Conservation (phyloP, 768 basidiomycete species). For the Termitomyces sp. region DNA sequence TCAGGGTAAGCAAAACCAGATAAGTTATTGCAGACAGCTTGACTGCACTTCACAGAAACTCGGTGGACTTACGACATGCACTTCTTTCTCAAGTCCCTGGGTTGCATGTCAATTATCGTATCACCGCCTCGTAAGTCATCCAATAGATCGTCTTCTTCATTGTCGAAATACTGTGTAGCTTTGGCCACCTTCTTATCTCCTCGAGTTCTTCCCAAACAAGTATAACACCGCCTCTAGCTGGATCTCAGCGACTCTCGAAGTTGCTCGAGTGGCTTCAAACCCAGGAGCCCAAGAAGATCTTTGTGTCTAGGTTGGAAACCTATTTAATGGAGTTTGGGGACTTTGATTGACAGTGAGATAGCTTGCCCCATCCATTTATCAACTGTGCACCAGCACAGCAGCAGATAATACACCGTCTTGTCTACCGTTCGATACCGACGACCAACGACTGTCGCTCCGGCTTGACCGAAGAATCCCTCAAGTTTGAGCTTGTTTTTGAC, state of each 20-base stretch:
- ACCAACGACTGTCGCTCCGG: not conserved
- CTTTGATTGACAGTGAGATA: constrained; percentile 15
- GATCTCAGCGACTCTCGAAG: constrained; percentile 34
- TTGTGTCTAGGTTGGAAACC: constrained; percentile 46
- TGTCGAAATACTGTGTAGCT: constrained; percentile 31
- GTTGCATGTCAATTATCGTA: constrained; percentile 4
- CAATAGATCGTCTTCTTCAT: not conserved
- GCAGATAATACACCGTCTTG: constrained; percentile 40
- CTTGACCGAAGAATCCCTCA: constrained; percentile 24
- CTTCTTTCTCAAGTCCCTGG: constrained; percentile 7
- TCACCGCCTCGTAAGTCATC: constrained; percentile 42
- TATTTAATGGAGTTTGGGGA: not conserved
- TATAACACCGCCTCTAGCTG: constrained; percentile 47
- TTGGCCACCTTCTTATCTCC: constrained; percentile 59
- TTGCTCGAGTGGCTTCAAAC: constrained; percentile 43
- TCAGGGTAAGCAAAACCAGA: constrained; percentile 23
- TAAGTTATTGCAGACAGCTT: not conserved
- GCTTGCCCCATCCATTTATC: constrained; percentile 35
- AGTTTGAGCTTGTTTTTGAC: constrained; percentile 36
- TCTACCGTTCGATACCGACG: constrained; percentile 37
- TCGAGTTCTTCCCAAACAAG: constrained; percentile 27
- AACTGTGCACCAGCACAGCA: constrained; percentile 26
- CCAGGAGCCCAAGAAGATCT: constrained; percentile 29
- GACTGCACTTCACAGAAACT: not conserved
- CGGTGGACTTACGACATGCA: constrained; percentile 7